These are phyloP conservation scores for Fusarium floridanum DNA, from an alignment of 2,329 filamentous ascomycete genomes.

Conservation along the genomic window DNA sequence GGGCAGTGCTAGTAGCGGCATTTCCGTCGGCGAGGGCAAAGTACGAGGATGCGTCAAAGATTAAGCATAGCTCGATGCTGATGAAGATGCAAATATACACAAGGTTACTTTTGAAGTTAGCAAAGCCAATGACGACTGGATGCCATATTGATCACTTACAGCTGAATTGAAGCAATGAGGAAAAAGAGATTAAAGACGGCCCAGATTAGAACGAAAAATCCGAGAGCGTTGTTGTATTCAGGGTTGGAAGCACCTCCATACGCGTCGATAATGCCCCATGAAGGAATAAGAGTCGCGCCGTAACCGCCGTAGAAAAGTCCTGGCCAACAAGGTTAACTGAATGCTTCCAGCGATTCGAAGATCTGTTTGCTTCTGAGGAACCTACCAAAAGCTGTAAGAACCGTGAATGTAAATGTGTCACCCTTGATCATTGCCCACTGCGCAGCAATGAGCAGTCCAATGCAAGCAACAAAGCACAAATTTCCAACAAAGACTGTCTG, in stretches of 20 bases:
- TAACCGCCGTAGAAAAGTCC: constrained; percentile 47
- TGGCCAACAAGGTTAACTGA: constrained; percentile 3
- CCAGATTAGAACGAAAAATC: constrained; percentile 46
- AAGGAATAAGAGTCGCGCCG: constrained; percentile 39
- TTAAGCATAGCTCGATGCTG: constrained; percentile 39
- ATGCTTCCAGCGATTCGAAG: background rate
- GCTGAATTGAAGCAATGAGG: constrained; percentile 38
- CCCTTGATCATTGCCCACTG: constrained; percentile 47
- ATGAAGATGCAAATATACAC: constrained; percentile 41
- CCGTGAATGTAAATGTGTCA: constrained; percentile 46
- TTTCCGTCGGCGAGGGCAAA: constrained; percentile 42
- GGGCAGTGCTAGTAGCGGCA: background rate
- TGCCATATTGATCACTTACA: constrained; percentile 12
- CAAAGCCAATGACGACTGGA: background rate
- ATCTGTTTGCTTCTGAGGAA: background rate
- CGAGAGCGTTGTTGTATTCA: constrained; percentile 44
- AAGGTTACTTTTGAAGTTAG: constrained; percentile 36
- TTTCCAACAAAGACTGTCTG: constrained; percentile 47
- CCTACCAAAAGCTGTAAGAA: constrained; percentile 45
- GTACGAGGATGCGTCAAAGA: constrained; percentile 35
- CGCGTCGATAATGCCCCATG: constrained; percentile 37
- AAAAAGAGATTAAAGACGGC: constrained; percentile 47
- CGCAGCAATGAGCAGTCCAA: constrained; percentile 44
- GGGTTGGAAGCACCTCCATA: constrained; percentile 36
- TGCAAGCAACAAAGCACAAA: constrained; percentile 44